Conservation (phyloP, 2,329 filamentous ascomycete genomes). For the Xylariomycetidae sp. region DNA sequence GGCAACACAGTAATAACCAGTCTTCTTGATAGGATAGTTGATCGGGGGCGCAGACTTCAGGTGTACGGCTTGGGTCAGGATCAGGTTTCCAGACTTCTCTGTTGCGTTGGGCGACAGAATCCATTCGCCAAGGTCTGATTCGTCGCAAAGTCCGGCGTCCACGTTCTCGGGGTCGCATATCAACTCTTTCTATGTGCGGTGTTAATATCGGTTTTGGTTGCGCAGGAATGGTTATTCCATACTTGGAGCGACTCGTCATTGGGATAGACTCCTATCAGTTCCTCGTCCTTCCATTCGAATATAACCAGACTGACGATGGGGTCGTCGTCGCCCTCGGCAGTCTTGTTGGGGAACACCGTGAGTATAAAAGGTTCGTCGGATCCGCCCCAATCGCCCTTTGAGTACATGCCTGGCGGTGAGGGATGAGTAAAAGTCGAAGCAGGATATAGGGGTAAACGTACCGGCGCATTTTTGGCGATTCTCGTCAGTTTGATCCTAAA, state of each 20-base stretch:
- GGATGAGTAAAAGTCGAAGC: constrained; percentile 11
- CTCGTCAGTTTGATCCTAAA: constrained; percentile 68
- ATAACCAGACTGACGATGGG: constrained; percentile 79
- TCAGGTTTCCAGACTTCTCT: constrained; percentile 62
- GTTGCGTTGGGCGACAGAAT: constrained; percentile 75
- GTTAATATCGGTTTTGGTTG: constrained; percentile 25
- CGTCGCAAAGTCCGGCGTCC: constrained; percentile 65
- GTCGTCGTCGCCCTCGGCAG: constrained; percentile 58
- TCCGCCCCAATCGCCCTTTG: constrained; percentile 82
- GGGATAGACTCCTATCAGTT: constrained; percentile 67
- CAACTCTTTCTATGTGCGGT: constrained; percentile 46
- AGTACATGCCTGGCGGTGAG: constrained; percentile 75
- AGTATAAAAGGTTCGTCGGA: constrained; percentile 84
- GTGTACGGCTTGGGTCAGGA: constrained; percentile 77
- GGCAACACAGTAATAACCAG: constrained; percentile 92
- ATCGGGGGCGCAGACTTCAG: constrained; percentile 70
- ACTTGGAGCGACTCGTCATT: constrained; percentile 51
- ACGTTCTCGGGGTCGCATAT: constrained; percentile 76
- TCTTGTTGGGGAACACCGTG: constrained; percentile 67
- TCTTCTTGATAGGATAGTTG: constrained; percentile 81
- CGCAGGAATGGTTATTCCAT: constrained; percentile 20
- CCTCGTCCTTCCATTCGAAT: constrained; percentile 89
- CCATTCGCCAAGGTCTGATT: constrained; percentile 77
- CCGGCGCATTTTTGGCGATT: constrained; percentile 76
- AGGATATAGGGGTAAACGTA: constrained; percentile 24